Percentiles rank a stretch among this genome's conserved stretches.
Evolutionary conservation across 2,329 filamentous ascomycete genomes (phyloP).

Genomic region (Cladobotryum mycophilum): DNA sequence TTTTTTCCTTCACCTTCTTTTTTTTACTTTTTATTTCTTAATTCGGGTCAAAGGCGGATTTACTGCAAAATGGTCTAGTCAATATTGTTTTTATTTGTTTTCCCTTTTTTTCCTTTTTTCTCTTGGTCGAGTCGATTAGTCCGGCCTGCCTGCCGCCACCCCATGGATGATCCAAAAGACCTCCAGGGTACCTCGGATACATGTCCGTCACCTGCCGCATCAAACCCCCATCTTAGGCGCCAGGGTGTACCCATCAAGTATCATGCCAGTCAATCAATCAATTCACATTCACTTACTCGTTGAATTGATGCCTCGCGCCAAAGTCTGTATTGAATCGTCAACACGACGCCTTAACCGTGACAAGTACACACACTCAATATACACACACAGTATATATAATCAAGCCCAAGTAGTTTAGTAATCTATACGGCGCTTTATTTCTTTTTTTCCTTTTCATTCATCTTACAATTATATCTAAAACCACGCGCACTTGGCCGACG

Average conservation of each 20-base stretch:
- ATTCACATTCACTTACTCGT: not conserved
- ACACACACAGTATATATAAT: too few species aligned
- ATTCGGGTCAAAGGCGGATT: slow-evolving; percentile 21
- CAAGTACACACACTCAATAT: too few species aligned
- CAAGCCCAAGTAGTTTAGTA: too few species aligned
- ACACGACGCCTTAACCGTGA: not conserved
- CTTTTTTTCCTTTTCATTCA: too few species aligned
- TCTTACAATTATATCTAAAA: too few species aligned
- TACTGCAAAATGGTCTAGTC: slow-evolving; percentile 3
- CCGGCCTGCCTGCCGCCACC: slow-evolving; percentile 4
- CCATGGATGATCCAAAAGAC: slow-evolving; percentile 4
- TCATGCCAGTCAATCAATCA: not conserved
- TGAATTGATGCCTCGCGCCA: not conserved
- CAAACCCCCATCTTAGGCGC: not conserved
- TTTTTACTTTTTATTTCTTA: slow-evolving; percentile 8
- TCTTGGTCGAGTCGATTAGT: not conserved
- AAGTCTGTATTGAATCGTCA: not conserved
- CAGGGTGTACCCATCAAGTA: slow-evolving; percentile 1
- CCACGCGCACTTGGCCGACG: not conserved
- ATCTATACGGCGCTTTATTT: too few species aligned
- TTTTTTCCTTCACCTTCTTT: not conserved
- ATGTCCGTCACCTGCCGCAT: slow-evolving; percentile 8
- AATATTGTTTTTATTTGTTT: not conserved
- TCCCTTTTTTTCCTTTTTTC: too few species aligned
- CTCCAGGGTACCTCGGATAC: slow-evolving; percentile 2